These are phyloP conservation scores for Lasiodiplodia sp. DNA, from an alignment of 2,329 filamentous ascomycete species.

Conservation along the genomic window DNA sequence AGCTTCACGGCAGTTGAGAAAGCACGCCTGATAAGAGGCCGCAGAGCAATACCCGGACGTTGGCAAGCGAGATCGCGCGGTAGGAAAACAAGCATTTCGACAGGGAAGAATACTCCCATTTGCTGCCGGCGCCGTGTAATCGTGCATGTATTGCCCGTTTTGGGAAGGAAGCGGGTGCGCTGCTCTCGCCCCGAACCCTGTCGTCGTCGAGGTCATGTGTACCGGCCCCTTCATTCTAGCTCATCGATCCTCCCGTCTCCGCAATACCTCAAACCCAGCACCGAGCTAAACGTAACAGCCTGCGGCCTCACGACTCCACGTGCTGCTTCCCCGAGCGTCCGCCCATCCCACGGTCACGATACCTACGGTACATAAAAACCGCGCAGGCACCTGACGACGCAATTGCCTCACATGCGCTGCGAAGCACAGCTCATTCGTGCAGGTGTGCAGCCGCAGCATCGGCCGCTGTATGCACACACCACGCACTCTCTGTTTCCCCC, in stretches of 20 bases:
- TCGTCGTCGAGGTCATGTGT: slow-evolving; percentile 11
- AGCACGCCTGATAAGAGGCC: slow-evolving; percentile 11
- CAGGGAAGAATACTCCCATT: slow-evolving; percentile 5
- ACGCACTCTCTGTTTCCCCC: neutral
- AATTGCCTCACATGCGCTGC: neutral
- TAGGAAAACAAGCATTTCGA: neutral
- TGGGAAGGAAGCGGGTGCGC: slow-evolving; percentile 12
- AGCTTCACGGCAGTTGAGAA: neutral
- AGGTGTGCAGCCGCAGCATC: slow-evolving; percentile 8
- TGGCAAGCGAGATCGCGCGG: neutral
- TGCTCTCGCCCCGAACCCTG: slow-evolving; percentile 13
- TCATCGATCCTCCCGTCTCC: neutral
- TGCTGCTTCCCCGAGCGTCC: neutral
- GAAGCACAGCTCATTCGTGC: slow-evolving; percentile 6
- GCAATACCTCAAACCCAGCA: neutral
- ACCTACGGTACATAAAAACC: neutral
- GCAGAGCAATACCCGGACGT: neutral
- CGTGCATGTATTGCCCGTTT: slow-evolving; percentile 14
- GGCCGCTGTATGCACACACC: slow-evolving; percentile 5
- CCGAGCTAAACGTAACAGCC: neutral
- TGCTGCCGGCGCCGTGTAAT: slow-evolving; percentile 8
- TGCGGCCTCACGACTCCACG: neutral
- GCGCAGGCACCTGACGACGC: neutral
- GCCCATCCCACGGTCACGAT: slow-evolving; percentile 1
- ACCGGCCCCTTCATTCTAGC: slow-evolving; percentile 5